phyloP scores from a whole-genome alignment of 768 basidiomycete genomes.

The Ramaria rubella region DNA sequence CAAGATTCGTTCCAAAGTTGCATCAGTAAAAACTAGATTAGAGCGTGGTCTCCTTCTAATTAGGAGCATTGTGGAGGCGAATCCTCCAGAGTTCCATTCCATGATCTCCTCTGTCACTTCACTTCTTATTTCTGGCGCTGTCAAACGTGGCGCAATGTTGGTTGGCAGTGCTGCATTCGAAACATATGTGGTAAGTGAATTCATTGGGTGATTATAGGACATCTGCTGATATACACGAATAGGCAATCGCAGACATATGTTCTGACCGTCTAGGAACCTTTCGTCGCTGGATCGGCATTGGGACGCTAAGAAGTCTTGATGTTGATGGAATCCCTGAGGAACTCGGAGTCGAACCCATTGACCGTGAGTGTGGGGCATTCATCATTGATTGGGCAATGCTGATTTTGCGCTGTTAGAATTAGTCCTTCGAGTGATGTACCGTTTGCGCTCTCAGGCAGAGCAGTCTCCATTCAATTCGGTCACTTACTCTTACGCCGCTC shows the following conservation, averaged over 20 bases:
- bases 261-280: conserved; percentile 68
- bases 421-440: conserved; percentile 78
- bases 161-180: conserved; percentile 59
- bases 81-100: conserved; percentile 44
- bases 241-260: conserved; percentile 66
- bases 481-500: conserved; percentile 77
- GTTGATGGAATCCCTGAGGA: conserved; percentile 65
- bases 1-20: conserved; percentile 55
- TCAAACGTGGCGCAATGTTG: conserved; percentile 54
- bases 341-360: conserved; percentile 62
- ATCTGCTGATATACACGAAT: no score
- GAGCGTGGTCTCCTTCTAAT: conserved; percentile 67
- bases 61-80: conserved; percentile 47
- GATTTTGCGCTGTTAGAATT: conserved; percentile 43
- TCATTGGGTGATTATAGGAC: background rate
- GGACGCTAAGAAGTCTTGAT: conserved; percentile 69
- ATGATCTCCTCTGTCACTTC: conserved; percentile 54
- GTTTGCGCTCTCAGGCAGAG: conserved; percentile 73
- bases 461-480: conserved; percentile 77
- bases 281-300: conserved; percentile 71
- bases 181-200: conserved; percentile 64
- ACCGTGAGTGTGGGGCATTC: conserved; percentile 34
- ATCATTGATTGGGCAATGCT: background rate
- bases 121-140: conserved; percentile 59
- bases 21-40: conserved; percentile 45